Evolutionary conservation across 1,284 basidiomycete genomes (phyloP).

Genomic region (Albatrellus sp.): DNA sequence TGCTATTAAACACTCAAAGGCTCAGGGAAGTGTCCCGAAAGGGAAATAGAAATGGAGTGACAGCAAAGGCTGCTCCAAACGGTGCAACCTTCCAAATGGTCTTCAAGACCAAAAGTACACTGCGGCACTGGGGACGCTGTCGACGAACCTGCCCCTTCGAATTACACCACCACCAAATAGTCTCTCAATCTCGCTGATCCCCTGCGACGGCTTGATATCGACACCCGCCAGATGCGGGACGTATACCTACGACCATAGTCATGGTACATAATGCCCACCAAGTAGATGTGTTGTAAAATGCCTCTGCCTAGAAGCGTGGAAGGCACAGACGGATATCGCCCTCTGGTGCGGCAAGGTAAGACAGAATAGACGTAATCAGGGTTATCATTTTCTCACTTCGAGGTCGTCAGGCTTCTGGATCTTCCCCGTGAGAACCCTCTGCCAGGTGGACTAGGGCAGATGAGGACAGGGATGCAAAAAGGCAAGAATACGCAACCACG

Average conservation of each 20-base stretch:
- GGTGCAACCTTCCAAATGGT: no score
- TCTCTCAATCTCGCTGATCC: constrained; percentile 5
- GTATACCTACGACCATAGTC: constrained; percentile 8
- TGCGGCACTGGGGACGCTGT: no score
- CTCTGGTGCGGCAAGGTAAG: constrained; percentile 9
- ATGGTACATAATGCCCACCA: no score
- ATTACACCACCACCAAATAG: no score
- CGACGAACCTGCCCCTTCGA: no score
- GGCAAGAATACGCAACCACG: constrained; percentile 41
- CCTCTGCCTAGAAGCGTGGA: constrained; percentile 24
- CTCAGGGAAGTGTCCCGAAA: no score
- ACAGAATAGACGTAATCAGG: no score
- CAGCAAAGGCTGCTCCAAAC: no score
- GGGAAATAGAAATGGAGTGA: no score
- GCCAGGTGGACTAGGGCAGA: constrained; percentile 29
- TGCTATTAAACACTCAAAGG: no score
- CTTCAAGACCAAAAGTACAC: no score
- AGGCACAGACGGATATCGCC: constrained; percentile 23
- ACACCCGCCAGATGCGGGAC: constrained; percentile 27
- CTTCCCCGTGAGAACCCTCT: constrained; percentile 42
- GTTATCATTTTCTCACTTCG: constrained; percentile 9
- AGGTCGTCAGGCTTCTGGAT: constrained; percentile 39
- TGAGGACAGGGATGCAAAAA: background rate
- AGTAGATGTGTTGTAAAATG: background rate
- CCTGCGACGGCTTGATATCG: constrained; percentile 27